These are phyloP conservation scores for Nemania diffusa DNA, from an alignment of 2,329 filamentous ascomycete species.

Conservation along the genomic window DNA sequence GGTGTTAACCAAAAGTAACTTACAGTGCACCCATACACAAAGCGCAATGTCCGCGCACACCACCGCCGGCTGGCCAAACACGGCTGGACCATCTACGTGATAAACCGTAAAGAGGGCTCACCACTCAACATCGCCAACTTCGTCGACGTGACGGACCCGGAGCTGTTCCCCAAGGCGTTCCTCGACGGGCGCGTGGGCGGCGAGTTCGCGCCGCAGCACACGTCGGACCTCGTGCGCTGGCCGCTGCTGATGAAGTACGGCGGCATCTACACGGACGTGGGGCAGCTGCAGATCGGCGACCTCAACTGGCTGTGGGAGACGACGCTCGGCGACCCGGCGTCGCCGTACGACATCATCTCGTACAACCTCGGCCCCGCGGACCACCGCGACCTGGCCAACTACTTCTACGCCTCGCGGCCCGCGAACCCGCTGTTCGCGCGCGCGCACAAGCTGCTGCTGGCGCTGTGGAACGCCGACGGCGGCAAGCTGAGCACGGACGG, in stretches of 20 bases:
- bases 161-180: conserved; percentile 62
- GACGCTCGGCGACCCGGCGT: conserved; percentile 58
- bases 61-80: conserved; percentile 61
- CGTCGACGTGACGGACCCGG: conserved; percentile 57
- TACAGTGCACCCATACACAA: conserved; percentile 60
- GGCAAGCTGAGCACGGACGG: conserved; percentile 62
- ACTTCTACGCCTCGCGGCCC: conserved; percentile 55
- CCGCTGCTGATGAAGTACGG: conserved; percentile 67
- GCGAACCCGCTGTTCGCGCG: conserved; percentile 58
- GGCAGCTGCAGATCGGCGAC: conserved; percentile 67
- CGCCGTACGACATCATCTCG: conserved; percentile 59
- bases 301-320: conserved; percentile 63
- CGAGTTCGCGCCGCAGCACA: conserved; percentile 63
- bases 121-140: conserved; percentile 60
- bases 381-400: conserved; percentile 57
- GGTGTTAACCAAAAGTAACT: conserved; percentile 12
- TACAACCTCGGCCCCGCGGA: conserved; percentile 55
- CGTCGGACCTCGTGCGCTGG: conserved; percentile 67
- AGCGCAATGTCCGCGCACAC: conserved; percentile 65
- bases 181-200: conserved; percentile 60
- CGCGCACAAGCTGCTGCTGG: conserved; percentile 61
- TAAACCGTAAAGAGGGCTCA: conserved; percentile 58
- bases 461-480: conserved; percentile 58
- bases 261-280: conserved; percentile 68
- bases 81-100: conserved; percentile 64